These are phyloP conservation scores for Candida sanyaensis DNA, from an alignment of 1,139 yeast species.

Conservation along the genomic window DNA sequence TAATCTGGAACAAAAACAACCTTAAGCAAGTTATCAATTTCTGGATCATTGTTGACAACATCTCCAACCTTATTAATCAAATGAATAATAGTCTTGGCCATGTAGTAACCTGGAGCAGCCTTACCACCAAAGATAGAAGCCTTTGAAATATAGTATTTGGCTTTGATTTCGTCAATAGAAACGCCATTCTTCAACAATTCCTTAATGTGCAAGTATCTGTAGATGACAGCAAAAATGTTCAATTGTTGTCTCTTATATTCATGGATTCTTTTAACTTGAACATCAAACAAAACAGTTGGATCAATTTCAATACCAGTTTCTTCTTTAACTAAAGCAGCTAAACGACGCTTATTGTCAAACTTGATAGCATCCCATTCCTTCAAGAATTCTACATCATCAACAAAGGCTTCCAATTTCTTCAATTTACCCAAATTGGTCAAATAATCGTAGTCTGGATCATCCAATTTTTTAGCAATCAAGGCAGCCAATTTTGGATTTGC, in stretches of 20 bases:
- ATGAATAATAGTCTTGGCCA: constrained; percentile 90
- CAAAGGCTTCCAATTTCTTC: constrained; percentile 65
- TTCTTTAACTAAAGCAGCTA: constrained; percentile 69
- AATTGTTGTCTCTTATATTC: constrained; percentile 95
- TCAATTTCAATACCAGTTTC: constrained; percentile 71
- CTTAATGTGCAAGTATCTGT: constrained; percentile 79
- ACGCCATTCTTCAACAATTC: constrained; percentile 52
- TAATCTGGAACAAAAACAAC: constrained; percentile 90
- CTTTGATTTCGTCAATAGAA: constrained; percentile 57
- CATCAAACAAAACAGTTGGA: constrained; percentile 77
- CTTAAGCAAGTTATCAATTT: constrained; percentile 73
- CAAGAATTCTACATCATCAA: constrained; percentile 71
- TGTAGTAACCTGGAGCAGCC: constrained; percentile 95
- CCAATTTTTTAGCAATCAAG: constrained; percentile 70
- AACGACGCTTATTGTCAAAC: constrained; percentile 63
- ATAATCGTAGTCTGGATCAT: constrained; percentile 63
- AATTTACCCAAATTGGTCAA: constrained; percentile 69
- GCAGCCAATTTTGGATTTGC: constrained; percentile 82
- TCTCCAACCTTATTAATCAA: constrained; percentile 79
- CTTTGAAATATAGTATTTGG: constrained; percentile 66
- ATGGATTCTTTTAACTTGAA: constrained; percentile 93
- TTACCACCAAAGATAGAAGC: constrained; percentile 90
- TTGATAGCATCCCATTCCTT: constrained; percentile 73
- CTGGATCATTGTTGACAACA: constrained; percentile 77
- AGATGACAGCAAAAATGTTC: constrained; percentile 85